Evolutionary conservation across 208 protist genomes (phyloP), one percentile per base, ranked within the genome.

Genomic region (Porcisia hertigi): DNA sequence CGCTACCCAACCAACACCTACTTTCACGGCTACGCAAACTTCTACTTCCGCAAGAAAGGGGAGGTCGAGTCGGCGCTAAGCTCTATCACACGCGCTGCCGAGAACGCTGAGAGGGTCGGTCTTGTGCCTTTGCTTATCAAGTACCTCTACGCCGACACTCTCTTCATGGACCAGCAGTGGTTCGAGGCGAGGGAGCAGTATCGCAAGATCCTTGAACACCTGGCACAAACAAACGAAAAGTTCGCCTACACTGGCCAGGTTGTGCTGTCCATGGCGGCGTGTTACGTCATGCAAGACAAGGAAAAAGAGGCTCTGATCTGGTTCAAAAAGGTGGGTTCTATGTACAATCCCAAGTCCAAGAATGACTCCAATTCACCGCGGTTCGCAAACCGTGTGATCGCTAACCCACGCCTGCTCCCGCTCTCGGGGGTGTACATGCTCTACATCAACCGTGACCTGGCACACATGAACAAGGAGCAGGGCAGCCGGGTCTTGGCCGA

Each of bases 151-250:
- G 94, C 94, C 47, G 94, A 97, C 81, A 97, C 94, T 9, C 89
- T 97, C 77, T 97, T 95, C 75, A 97, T 97, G 94, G 83, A 95
- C 73, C 90, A 94, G 81, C 80, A 93, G 67, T 97, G 90, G 90
- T 43, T n/a, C 53, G 84, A 90, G 25, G 94, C 94, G 4, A 82
- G 86, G 18, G 65, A 86, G 58, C 77, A 84, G 59, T 97, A 97
- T 82, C 58, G 69, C 41, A 62, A 71, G n/a, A 62, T 97, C 52
- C 80, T 95, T 63, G 76, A 90, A 5, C 84, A 96, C 76, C 83
- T 97, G 14, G 73, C 73, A 11, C 81, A 86, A 73, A 92, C 88
- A 3, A 94, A 94, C 69, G 84, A 93, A 53, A 91, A 79, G 63
- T 97, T 97, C 60, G 92, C 92, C 41, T 97, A 97, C 82, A 96